Conservation (phyloP, 805 yeast genomes). For the Tetrapisispora arboricola region DNA sequence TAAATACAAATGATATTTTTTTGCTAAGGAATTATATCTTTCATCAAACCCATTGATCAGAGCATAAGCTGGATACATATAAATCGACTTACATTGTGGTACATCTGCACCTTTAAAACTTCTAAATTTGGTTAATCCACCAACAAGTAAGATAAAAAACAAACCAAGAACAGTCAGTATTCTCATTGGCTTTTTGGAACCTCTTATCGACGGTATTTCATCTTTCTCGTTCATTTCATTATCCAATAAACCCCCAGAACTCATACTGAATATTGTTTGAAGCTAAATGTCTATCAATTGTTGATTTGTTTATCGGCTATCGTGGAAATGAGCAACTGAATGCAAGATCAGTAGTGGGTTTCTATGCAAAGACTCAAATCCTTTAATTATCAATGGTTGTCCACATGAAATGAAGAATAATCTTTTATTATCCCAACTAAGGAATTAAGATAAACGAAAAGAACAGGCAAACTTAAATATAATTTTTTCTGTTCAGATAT, state of each 20-base stretch:
- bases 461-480: too few species aligned
- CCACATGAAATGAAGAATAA: too few species aligned
- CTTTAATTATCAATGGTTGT: too few species aligned
- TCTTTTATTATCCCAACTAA: too few species aligned
- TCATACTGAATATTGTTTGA: background rate
- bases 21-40: constrained; percentile 44
- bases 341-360: too few species aligned
- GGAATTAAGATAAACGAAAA: too few species aligned
- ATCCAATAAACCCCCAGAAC: constrained; percentile 1
- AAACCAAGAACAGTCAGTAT: background rate
- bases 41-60: constrained; percentile 67
- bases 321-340: too few species aligned
- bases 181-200: background rate
- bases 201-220: background rate
- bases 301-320: too few species aligned
- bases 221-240: background rate
- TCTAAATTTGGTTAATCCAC: constrained; percentile 1
- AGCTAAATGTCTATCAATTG: too few species aligned
- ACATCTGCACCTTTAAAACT: constrained; percentile 37
- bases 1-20: constrained; percentile 70
- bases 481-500: too few species aligned
- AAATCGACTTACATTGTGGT: constrained; percentile 53
- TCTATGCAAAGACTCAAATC: too few species aligned
- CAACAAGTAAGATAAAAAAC: background rate
- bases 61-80: constrained; percentile 80